Base-by-base conservation (phyloP, 805 yeast species). In the Gaillardinia entomophila region DNA sequence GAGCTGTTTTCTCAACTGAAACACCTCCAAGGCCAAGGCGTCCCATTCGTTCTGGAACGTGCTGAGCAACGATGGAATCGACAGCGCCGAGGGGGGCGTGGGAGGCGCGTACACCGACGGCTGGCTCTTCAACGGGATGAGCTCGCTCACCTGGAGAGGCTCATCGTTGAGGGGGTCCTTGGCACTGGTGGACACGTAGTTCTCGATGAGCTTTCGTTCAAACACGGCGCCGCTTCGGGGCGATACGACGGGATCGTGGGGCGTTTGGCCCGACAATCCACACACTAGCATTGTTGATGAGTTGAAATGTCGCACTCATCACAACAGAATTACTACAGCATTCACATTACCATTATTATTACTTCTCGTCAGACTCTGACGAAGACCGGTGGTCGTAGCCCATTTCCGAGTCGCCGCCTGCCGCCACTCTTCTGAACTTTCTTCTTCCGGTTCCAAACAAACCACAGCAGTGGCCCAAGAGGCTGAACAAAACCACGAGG, bases 31-130 rank as follows among this genome's bases (percentile, higher is more conserved):
- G 18, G 90, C 84, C 27, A 85, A 53, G 0, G 96, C 75, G 50
- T 89, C 97, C 88, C 94, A 89, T 55, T 88, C 96, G 38, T 80
- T 77, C 52, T 89, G 96, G 40, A 89, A 75, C 2, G 82, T 64
- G 2, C 85, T 67, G 31, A 89, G 62, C 45, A 89, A 57, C 3
- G 84, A 67, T 0, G 97, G 97, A 19, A 89, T 84, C 0, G 94
- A 82, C 15, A 79, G 73, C 37, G 65, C 49, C 0, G 71, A 62
- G 1, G 82, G 66, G 7, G 67, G 75, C 42, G 53, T 56, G 4
- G 71, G 62, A 4, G 69, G 66, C 0, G 54, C 53, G 4, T 59
- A 34, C 6, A 43, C 30, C 28, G 51, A 18, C 20, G 34, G 35
- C 14, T 45, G 20, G 33, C 23, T 27, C 6, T 47, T 45, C 2